These are phyloP conservation scores for Saprolegnia parasitica DNA, from an alignment of 352 stramenopile genomes.

Conservation along the genomic window DNA sequence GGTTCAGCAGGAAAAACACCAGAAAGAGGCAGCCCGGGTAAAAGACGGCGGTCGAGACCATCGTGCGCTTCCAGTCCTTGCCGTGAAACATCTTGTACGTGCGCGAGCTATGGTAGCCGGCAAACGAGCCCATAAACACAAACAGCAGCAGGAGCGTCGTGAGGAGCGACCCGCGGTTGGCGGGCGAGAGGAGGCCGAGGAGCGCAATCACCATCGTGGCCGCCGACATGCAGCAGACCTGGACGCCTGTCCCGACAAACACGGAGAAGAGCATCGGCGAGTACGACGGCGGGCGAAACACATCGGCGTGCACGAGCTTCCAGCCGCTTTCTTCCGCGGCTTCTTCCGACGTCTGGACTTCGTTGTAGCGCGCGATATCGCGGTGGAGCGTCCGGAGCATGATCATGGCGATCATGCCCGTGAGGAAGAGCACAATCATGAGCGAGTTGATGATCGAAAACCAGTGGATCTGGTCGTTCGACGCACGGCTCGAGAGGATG, in stretches of 20 bases:
- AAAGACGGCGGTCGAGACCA: slow-evolving; percentile 91
- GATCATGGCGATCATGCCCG: slow-evolving; percentile 99
- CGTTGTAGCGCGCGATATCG: slow-evolving; percentile 97
- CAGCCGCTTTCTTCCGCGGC: slow-evolving; percentile 94
- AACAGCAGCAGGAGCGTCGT: slow-evolving; percentile 97
- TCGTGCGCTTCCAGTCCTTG: slow-evolving; percentile 97
- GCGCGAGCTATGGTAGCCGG: slow-evolving; percentile 93
- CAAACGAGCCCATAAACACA: slow-evolving; percentile 96
- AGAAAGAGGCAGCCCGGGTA: slow-evolving; percentile 92
- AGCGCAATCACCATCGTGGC: slow-evolving; percentile 94
- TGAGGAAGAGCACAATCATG: slow-evolving; percentile 99
- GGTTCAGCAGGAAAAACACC: slow-evolving; percentile 96
- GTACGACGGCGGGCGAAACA: slow-evolving; percentile 96
- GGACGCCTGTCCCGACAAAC: slow-evolving; percentile 92
- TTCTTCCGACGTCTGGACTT: slow-evolving; percentile 92
- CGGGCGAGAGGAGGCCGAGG: slow-evolving; percentile 93
- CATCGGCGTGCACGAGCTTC: slow-evolving; percentile 96
- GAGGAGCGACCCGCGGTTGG: slow-evolving; percentile 95
- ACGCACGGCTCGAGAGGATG: slow-evolving; percentile 95
- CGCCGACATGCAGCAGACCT: slow-evolving; percentile 95
- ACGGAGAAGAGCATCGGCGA: slow-evolving; percentile 94
- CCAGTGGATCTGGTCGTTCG: slow-evolving; percentile 99
- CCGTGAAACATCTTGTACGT: slow-evolving; percentile 99
- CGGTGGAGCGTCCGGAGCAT: slow-evolving; percentile 98
- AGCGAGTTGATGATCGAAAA: slow-evolving; percentile 99